These are phyloP conservation scores for Brasilioporus rufonigricans DNA, from an alignment of 768 basidiomycete genomes.

Conservation along the genomic window DNA sequence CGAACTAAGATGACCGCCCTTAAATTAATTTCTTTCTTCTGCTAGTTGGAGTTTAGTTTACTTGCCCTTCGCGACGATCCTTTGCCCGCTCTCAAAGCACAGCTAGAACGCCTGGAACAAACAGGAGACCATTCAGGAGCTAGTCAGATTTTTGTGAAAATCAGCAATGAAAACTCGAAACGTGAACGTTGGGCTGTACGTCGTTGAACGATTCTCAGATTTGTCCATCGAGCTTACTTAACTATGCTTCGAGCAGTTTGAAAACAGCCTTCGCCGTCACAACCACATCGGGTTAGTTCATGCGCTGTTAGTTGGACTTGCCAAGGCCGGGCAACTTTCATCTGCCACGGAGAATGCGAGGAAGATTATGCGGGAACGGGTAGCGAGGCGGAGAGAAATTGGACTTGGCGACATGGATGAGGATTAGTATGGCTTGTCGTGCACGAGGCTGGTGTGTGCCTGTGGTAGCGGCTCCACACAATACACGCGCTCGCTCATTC, in stretches of 20 bases:
- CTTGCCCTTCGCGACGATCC: conserved; percentile 85
- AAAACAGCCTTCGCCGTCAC: conserved; percentile 83
- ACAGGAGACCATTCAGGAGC: conserved; percentile 42
- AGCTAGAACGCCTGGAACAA: conserved; percentile 49
- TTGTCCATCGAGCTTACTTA: not conserved
- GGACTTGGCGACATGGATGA: conserved; percentile 43
- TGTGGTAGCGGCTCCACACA: conserved; percentile 1
- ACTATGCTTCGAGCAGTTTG: conserved; percentile 53
- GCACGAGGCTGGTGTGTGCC: conserved; percentile 1
- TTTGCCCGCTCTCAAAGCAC: conserved; percentile 61
- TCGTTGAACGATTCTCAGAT: conserved; percentile 15
- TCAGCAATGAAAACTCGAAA: conserved; percentile 69
- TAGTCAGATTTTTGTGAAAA: conserved; percentile 51
- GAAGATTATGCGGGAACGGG: conserved; percentile 42
- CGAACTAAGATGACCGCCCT: not conserved
- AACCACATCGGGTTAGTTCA: conserved; percentile 85
- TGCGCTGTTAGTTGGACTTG: conserved; percentile 68
- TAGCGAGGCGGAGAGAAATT: conserved; percentile 39
- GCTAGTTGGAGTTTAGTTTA: conserved; percentile 87
- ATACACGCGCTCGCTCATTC: not conserved
- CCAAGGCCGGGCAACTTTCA: conserved; percentile 63
- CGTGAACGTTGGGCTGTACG: conserved; percentile 81
- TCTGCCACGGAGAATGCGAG: conserved; percentile 47
- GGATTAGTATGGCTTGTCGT: conserved; percentile 26
- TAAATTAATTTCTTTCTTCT: conserved; percentile 7